Conservation (phyloP, 2,329 filamentous ascomycete genomes). For the Penicillium sp. region DNA sequence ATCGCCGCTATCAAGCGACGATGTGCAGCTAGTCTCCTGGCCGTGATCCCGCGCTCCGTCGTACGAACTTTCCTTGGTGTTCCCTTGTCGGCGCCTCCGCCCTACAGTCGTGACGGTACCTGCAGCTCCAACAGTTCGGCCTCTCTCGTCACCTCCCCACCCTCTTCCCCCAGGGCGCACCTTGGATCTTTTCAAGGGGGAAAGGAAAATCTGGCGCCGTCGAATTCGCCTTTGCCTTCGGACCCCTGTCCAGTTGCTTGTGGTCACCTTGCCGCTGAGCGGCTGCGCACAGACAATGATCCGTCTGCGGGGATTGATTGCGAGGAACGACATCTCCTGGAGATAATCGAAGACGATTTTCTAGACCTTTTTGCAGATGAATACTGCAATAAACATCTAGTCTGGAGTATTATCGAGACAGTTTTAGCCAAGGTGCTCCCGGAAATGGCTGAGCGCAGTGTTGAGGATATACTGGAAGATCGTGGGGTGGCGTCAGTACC, state of each 20-base stretch:
- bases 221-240: neutral
- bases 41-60: conserved; percentile 44
- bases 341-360: conserved; percentile 60
- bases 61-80: conserved; percentile 45
- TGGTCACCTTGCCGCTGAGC: conserved; percentile 5
- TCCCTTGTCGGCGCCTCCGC: conserved; percentile 9
- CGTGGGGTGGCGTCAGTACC: conserved; percentile 49
- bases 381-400: conserved; percentile 89
- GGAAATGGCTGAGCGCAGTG: conserved; percentile 71
- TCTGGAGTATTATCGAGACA: conserved; percentile 79
- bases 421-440: conserved; percentile 79
- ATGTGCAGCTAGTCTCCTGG: conserved; percentile 44
- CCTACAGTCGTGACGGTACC: conserved; percentile 21
- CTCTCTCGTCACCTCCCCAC: conserved; percentile 19
- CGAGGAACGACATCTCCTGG: conserved; percentile 52
- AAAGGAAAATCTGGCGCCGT: conserved; percentile 3
- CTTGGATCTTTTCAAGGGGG: conserved; percentile 4
- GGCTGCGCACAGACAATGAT: conserved; percentile 15
- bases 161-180: neutral
- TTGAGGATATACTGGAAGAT: conserved; percentile 71
- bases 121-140: conserved; percentile 20
- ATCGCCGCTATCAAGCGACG: conserved; percentile 43
- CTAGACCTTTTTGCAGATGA: conserved; percentile 74
- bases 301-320: conserved; percentile 29
- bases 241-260: neutral